Base-by-base conservation (phyloP, 2,329 filamentous ascomycete species). In the Fusarium sp. region DNA sequence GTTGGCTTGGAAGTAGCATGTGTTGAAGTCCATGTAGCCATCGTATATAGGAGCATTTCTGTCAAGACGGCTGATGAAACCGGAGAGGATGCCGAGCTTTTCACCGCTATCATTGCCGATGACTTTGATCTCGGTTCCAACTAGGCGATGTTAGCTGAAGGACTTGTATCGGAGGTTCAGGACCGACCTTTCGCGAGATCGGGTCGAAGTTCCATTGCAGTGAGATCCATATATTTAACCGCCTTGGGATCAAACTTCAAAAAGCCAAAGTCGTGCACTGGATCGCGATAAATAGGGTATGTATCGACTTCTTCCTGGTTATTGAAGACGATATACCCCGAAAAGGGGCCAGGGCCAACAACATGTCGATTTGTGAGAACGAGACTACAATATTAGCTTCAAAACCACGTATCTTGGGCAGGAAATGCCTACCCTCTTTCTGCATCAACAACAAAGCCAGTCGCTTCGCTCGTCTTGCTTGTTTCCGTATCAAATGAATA, bases 281-380 rank as follows among this genome's bases (percentile, higher is more conserved):
- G 96, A 78, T 99, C 96, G 76, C 96, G 94, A 84, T 99, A 99
- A 46, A 99, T 94, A 11, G 96, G 95, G 79, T 94, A 93, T 39
- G 97, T 95, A 80, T 99, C 96, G 75, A 95, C 96, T 86, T 97
- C 88, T 75, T 99, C 96, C 82, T 99, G 96, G 79, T 99, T 99
- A 81, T 98, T 96, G 81, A 99, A 98, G 74, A 99, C 94, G 79
- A 93, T 95, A 83, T 97, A 98, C 35, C 96, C 96, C 91, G 95
- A 98, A 82, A 99, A 99, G 1, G 96, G 96, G 1, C 96, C 96
- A 2, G 96, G 89, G 67, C 96, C 94, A 44, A 98, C 96, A 25
- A 99, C 96, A 84, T 99, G 96, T 65, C 93, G 89, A 80, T 96
- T 96, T 13, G 93, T 95, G 80, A 96, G 83, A 74, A 96, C 55